phyloP scores from a whole-genome alignment of 2,329 filamentous ascomycete species.

The Colletotrichum sublineola region DNA sequence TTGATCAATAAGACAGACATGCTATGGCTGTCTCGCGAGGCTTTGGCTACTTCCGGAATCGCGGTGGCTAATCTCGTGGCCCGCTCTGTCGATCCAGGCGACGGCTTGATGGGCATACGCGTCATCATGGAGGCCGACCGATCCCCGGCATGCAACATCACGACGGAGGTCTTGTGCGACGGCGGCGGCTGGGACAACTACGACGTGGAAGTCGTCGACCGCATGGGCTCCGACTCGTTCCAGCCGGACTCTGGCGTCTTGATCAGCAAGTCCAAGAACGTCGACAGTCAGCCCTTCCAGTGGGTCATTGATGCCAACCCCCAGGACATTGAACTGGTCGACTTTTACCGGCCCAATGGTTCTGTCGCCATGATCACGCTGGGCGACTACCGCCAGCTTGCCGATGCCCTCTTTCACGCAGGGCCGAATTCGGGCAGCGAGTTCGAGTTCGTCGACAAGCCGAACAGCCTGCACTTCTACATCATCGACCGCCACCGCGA shows the following conservation, averaged over 20 bases:
- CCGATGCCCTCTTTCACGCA: conserved; percentile 67
- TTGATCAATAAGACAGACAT: conserved; percentile 59
- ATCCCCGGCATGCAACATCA: conserved; percentile 58
- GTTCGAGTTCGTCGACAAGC: conserved; percentile 62
- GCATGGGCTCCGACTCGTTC: conserved; percentile 67
- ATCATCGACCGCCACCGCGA: conserved; percentile 59
- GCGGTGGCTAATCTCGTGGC: conserved; percentile 60
- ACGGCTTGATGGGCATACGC: conserved; percentile 60
- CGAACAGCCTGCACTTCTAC: conserved; percentile 65
- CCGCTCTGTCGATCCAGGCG: conserved; percentile 58
- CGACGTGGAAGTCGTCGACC: conserved; percentile 65
- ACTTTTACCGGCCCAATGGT: conserved; percentile 64
- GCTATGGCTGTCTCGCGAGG: conserved; percentile 59
- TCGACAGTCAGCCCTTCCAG: conserved; percentile 61
- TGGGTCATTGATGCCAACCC: conserved; percentile 69
- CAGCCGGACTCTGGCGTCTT: conserved; percentile 65
- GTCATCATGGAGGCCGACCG: conserved; percentile 60
- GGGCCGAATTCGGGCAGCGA: conserved; percentile 64
- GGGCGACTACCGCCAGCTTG: conserved; percentile 66
- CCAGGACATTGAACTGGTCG: conserved; percentile 63
- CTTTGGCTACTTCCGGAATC: conserved; percentile 58
- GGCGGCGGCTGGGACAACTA: conserved; percentile 65
- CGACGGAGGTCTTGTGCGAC: conserved; percentile 62
- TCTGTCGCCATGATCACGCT: conserved; percentile 61
- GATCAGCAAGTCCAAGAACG: conserved; percentile 66